Base-by-base conservation (phyloP, 805 yeast species). In the Sugiyamaella americana region DNA sequence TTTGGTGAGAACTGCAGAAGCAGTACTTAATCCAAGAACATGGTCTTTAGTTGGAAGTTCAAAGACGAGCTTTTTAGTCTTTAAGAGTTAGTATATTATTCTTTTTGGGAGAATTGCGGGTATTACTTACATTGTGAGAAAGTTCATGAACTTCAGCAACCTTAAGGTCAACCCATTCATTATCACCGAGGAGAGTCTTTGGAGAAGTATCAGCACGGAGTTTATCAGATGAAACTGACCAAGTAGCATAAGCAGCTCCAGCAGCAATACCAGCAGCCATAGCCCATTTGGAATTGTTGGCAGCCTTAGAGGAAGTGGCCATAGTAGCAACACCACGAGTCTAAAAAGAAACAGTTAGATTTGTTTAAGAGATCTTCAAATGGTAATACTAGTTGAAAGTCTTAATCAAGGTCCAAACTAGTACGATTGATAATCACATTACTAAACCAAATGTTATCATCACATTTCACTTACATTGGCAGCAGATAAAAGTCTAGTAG, bases 1-100 rank as follows among this genome's bases (percentile, higher is more conserved):
- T 72, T 88, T 89, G 67, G 95, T 78, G 64, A 93, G 64, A 39
- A 93, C 64, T 54, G 83, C 79, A 24, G 93, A 85, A 37, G 98
- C 95, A 44, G 83, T 75, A 55, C 75, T 70, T 57, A 88, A 75
- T 30, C 98, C 98, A 24, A 87, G 74, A 17, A 72, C 79, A 50
- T 80, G 77, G 59, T 83, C 89, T 20, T 74, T 64, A 44, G 74
- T 64, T 32, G 85, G 84, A 55, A 88, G 76, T 51, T 78, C 81
- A 58, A 89, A 87, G 20, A 78, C 73, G 60, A 84, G 75, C 58
- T 77, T 74, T 66, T 79, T 84, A 59, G 91, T 57, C 32, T 26
- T 8, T 8, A 26, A 8, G 11, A 13, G 32, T 26, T 26, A 26
- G 32, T 13, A 8, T 13, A 26, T 13, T 13, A 43, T 18, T 22